A percentile compares a stretch with the other conserved stretches of the same genome.
Evolutionary conservation across 345 rosid genomes (phyloP).

Genomic region (Salix exigua): DNA sequence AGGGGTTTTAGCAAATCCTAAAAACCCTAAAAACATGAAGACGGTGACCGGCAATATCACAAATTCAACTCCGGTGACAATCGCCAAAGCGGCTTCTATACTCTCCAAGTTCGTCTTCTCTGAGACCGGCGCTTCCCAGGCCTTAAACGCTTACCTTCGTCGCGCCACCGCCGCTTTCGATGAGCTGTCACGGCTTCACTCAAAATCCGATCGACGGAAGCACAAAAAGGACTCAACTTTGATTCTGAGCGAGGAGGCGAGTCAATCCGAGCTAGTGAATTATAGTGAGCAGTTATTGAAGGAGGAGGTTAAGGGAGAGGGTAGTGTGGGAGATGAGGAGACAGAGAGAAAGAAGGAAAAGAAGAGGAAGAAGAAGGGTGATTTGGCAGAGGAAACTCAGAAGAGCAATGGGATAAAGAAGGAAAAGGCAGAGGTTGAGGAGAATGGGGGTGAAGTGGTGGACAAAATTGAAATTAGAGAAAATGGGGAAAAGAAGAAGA

Average conservation of each 20-base stretch:
- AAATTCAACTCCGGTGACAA: not conserved
- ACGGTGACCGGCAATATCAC: not conserved
- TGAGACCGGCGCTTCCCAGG: conserved; percentile 4
- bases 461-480: not conserved
- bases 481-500: not conserved
- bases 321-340: not conserved
- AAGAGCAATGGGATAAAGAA: not conserved
- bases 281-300: not conserved
- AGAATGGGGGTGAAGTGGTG: not conserved
- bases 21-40: not conserved
- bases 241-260: not conserved
- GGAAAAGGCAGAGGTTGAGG: not conserved
- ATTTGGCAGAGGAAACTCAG: not conserved
- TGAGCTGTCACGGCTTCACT: not conserved
- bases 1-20: not conserved
- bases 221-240: not conserved
- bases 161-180: conserved; percentile 3
- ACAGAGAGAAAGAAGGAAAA: not conserved
- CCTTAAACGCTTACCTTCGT: not conserved
- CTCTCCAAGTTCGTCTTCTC: not conserved
- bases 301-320: not conserved
- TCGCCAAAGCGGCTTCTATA: not conserved
- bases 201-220: not conserved
- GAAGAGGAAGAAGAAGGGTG: no score
- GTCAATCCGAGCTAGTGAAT: not conserved